Evolutionary conservation across 2,329 filamentous ascomycete genomes (phyloP).

Genomic region (Sporothrix inflata): DNA sequence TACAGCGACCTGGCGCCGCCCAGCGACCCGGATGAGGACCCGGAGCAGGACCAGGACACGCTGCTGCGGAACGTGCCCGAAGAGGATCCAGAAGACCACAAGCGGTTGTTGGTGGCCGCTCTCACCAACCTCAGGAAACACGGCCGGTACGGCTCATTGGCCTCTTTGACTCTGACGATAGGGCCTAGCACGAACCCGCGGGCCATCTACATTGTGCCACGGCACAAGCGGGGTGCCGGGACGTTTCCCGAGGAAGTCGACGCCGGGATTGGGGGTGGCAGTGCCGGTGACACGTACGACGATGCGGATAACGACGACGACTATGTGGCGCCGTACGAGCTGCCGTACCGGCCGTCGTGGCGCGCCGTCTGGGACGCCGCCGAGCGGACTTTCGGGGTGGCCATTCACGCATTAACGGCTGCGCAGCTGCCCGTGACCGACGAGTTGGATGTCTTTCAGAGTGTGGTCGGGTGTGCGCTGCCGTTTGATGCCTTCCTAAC

Average conservation of each 20-base stretch:
- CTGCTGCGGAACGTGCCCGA: background rate
- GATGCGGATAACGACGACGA: background rate
- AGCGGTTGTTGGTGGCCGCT: constrained; percentile 18
- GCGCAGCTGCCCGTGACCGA: constrained; percentile 13
- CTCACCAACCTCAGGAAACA: background rate
- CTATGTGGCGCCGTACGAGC: background rate
- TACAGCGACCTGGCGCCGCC: background rate
- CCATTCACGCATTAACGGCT: background rate
- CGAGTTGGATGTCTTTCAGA: constrained; percentile 18
- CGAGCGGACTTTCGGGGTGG: constrained; percentile 12
- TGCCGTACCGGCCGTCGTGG: constrained; percentile 19
- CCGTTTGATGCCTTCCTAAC: background rate
- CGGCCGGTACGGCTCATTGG: background rate
- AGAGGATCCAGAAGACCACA: constrained; percentile 14
- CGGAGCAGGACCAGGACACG: constrained; percentile 17
- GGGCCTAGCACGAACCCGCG: constrained; percentile 3
- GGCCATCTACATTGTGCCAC: constrained; percentile 8
- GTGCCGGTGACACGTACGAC: background rate
- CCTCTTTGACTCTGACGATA: background rate
- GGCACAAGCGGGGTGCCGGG: constrained; percentile 7
- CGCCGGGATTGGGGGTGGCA: background rate
- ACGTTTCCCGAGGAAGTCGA: background rate
- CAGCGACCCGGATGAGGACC: constrained; percentile 2
- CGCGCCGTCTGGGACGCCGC: background rate
- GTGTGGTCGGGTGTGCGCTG: background rate